Base-by-base conservation (phyloP, 2,329 filamentous ascomycete genomes). In the Trichoderma sp. region DNA sequence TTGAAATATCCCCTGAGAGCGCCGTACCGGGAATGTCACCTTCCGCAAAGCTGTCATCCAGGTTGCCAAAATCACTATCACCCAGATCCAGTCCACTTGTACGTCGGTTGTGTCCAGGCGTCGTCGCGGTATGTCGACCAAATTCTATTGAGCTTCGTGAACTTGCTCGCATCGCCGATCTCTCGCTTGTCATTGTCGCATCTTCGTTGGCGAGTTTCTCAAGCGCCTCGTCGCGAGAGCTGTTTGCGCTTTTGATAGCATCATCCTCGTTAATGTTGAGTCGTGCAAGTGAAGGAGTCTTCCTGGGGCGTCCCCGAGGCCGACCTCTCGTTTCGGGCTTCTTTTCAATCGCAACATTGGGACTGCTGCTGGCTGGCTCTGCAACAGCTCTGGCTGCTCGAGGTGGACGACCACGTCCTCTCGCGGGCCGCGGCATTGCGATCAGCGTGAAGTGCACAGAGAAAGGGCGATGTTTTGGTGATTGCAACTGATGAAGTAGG, bases 41-140 rank as follows among this genome's bases (percentile, higher is more conserved):
- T 45, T 86, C 85, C 11, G 84, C 83, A 66, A 87, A 87, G 74
- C 85, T 84, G 59, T 84, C 84, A 71, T 85, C 85, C 8, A 88
- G 80, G 68, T 85, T 83, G 14, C 85, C 86, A 80, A 89, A 89
- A 31, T 88, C 81, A 41, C 86, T 85, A 69, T 86, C 85, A 75
- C 89, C 88, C 69, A 87, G 77, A 76, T 89, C 88, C 38, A 89
- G 76, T 6, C 88, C 88, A 1, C 87, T 88, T 3, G 83, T 85
- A 66, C 84, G 81, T 24, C 82, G 81, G 71, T 80, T 29, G 9
- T 60, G 80, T n/a, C 78, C 80, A 14, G 84, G 82, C 18, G 83
- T 85, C 16, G 79, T 80, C 33, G 81, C 79, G 9, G 81, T 82
- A 64, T 82, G 83, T 31, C 85, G 83, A 14, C 86, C 84, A 53